phyloP scores from a whole-genome alignment of 2,329 filamentous ascomycete genomes.

The Scortechinia acanthostroma region DNA sequence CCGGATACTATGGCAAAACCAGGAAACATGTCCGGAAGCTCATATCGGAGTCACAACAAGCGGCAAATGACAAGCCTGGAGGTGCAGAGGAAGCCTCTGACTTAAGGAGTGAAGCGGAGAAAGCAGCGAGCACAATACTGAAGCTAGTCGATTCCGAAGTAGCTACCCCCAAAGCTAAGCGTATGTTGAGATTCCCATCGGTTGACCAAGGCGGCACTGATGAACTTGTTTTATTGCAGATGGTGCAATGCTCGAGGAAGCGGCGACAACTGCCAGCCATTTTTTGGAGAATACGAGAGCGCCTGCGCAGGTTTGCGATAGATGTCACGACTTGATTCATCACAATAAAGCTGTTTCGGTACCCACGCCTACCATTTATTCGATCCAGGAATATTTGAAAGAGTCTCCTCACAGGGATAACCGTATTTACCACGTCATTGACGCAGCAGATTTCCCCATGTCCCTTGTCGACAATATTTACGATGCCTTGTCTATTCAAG shows the following conservation, averaged over 20 bases:
- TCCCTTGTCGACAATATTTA: conserved; percentile 58
- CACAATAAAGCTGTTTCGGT: conserved; percentile 52
- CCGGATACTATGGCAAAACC: conserved; percentile 20
- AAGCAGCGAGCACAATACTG: neutral
- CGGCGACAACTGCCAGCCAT: neutral
- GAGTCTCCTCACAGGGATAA: conserved; percentile 64
- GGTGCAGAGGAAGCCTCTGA: neutral
- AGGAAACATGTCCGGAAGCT: conserved; percentile 13
- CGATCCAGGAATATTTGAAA: conserved; percentile 55
- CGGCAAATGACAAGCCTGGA: neutral
- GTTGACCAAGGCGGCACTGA: too few species aligned
- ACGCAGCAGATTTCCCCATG: conserved; percentile 69
- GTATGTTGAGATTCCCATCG: neutral
- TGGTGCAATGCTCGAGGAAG: conserved; percentile 2
- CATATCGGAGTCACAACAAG: neutral
- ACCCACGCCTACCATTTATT: conserved; percentile 53
- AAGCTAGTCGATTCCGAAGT: too few species aligned
- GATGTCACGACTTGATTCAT: conserved; percentile 60
- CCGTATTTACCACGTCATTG: conserved; percentile 67
- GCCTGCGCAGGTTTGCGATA: conserved; percentile 42
- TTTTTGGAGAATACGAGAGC: neutral
- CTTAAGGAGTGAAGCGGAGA: neutral
- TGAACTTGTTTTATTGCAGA: too few species aligned
- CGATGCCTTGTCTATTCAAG: conserved; percentile 42
- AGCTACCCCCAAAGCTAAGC: neutral